Base-by-base conservation (phyloP, 2,329 filamentous ascomycete genomes). In the Didymella pomorum region DNA sequence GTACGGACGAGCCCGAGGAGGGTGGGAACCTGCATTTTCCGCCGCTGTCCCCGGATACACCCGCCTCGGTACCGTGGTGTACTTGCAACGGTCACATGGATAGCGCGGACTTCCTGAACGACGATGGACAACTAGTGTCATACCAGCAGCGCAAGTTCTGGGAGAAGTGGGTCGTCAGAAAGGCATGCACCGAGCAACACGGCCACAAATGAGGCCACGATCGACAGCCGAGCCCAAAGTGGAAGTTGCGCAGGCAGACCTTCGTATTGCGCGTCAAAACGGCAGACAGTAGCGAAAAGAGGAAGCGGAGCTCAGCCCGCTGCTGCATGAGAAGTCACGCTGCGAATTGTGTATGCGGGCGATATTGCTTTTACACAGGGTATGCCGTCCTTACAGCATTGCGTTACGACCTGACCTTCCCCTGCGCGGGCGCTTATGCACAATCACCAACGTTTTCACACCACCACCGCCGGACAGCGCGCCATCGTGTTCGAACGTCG, bases 131-230 rank as follows among this genome's bases (percentile, higher is more conserved):
- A 3, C 71, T 69, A 37, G 81, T 84, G 4, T 78, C 75, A n/a
- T 79, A 80, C 60, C 66, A 71, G 33, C 81, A 84, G 64, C 78
- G 84, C 50, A 84, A 84, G 64, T 75, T 79, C 52, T 86, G 83
- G 83, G 83, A 86, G 70, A 80, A 79, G 63, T 86, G 83, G 83
- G 81, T 83, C 12, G 67, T 84, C 12, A 73, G 81, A 45, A 72
- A 79, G 60, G 56, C 58, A 23, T 85, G 83, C 72, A 73, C 71
- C 20, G 76, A 79, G 60, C 76, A 76, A 60, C 77, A 79, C 60
- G 71, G 69, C 35, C 73, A 76, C 64, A 76, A 75, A 62, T 78
- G 64, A 75, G 51, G 52, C 29, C 50, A 23, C 20, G 45, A 45
- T 33, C 39, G 45, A 28, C 51, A 39, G 14, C 25, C 23, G 20